Base-by-base conservation (phyloP, 1,284 basidiomycete genomes). In the Apiotrichum siamense region DNA sequence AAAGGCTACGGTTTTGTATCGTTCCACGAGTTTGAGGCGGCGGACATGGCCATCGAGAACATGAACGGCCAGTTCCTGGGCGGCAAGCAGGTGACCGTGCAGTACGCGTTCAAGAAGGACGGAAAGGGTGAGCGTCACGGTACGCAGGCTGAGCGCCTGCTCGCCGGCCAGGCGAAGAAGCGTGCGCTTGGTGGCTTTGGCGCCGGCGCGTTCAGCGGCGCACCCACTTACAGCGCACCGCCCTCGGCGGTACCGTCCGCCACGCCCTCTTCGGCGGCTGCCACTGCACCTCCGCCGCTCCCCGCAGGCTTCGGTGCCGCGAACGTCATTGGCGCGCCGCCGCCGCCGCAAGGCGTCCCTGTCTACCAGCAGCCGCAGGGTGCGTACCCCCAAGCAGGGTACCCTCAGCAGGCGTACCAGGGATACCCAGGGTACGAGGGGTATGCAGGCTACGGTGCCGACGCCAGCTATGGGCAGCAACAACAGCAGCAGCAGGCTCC, bases 51-150 rank as follows among this genome's bases (percentile, higher is more conserved):
- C 5, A 83, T 96, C 54, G 93, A 97, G 74, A 83, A 90, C 20
- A 93, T 98, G 89, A 94, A 97, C 65, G 84, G 84, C 42, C 94
- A 98, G 67, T 97, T 91, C 81, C 79, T 98, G 41, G 92, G 94
- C 84, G 97, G 97, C 79, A 96, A 96, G 74, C 87, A 92, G 52
- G 88, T 97, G 68, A 85, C 85, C 17, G 92, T 97, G 15, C 90
- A 94, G 72, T 97, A 96, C 70, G 94, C 94, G 4, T 94, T 97
- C 81, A 97, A 97, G 75, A 97, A 97, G 77, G 96, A 98, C 65
- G 90, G 89, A 49, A 97, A 97, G 73, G 92, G 93, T 55, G 94
- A 98, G 73, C 82, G 93, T 17, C 96, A 98, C 66, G 96, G 94
- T 32, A 96, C 93, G 4, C 80, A 87, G 20, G 93, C 96, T 3